A percentile compares a stretch with the other conserved stretches of the same genome.
These are phyloP conservation scores for Medicago lupulina DNA, from an alignment of 306 rosid species.

Conservation along the genomic window DNA sequence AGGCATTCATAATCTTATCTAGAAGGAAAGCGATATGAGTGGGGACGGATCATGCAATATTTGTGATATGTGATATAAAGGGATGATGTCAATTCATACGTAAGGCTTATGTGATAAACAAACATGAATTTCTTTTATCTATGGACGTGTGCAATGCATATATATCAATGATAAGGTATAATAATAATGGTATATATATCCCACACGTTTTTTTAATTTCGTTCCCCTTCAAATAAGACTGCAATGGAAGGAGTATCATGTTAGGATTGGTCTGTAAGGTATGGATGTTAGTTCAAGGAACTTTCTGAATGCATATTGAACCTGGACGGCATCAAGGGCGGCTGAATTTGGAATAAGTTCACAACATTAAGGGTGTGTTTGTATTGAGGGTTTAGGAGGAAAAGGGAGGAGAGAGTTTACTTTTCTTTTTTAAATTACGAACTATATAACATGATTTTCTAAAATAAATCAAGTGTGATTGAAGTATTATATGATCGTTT, in stretches of 20 bases:
- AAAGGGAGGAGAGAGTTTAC: too few species aligned
- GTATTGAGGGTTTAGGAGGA: too few species aligned
- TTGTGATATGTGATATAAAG: background rate
- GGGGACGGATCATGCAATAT: background rate
- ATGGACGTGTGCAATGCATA: too few species aligned
- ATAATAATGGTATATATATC: background rate
- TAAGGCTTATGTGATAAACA: slow-evolving; percentile 20
- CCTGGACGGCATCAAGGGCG: background rate
- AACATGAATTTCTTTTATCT: too few species aligned
- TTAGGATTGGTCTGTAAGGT: too few species aligned
- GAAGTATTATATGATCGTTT: too few species aligned
- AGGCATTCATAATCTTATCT: background rate
- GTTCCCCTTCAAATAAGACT: background rate
- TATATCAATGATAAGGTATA: too few species aligned
- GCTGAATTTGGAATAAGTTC: background rate
- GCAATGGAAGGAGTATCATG: background rate
- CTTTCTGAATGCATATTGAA: background rate
- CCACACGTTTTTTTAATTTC: background rate
- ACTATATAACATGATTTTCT: too few species aligned
- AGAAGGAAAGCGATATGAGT: slow-evolving; percentile 3
- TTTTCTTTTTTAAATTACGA: too few species aligned
- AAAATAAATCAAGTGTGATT: too few species aligned
- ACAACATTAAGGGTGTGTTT: too few species aligned
- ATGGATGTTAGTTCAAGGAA: background rate
- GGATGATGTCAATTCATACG: slow-evolving; percentile 21